A percentile compares a stretch with the other conserved stretches of the same genome.
phyloP scores from a whole-genome alignment of 805 yeast species.

The Ascoidea rubescens region DNA sequence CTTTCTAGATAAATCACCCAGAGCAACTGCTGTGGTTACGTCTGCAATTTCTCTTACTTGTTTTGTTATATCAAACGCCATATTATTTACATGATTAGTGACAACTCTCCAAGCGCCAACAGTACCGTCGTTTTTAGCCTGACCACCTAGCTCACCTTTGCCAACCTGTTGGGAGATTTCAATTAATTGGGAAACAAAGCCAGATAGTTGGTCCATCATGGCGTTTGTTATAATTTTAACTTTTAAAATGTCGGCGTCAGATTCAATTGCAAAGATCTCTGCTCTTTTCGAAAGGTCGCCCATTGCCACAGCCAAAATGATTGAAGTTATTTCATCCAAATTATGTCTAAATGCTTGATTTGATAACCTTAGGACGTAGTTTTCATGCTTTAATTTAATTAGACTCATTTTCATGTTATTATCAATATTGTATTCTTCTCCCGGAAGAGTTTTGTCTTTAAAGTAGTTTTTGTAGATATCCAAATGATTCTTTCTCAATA shows the following conservation, averaged over 20 bases:
- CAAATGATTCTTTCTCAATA: constrained; percentile 6
- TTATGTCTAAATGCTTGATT: constrained; percentile 64
- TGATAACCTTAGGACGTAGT: constrained; percentile 20
- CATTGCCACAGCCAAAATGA: constrained; percentile 77
- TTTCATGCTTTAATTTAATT: not conserved
- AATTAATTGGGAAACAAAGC: constrained; percentile 71
- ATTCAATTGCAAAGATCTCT: constrained; percentile 53
- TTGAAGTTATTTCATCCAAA: constrained; percentile 68
- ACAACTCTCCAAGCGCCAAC: constrained; percentile 81
- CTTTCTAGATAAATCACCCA: constrained; percentile 71
- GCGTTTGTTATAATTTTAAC: constrained; percentile 73
- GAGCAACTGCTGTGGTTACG: constrained; percentile 82
- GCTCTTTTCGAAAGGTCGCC: constrained; percentile 81
- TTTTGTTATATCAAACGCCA: constrained; percentile 76
- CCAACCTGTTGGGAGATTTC: constrained; percentile 85
- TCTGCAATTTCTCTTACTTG: constrained; percentile 83
- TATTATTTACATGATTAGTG: constrained; percentile 73
- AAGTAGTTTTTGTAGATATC: constrained; percentile 5
- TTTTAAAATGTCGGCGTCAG: constrained; percentile 66
- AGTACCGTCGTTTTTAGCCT: constrained; percentile 72
- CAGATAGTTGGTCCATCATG: constrained; percentile 80
- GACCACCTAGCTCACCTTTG: constrained; percentile 83
- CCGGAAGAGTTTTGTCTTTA: not conserved
- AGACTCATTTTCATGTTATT: not conserved
- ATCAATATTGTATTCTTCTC: not conserved